phyloP scores from a whole-genome alignment of 495 filamentous ascomycete species.

The Talaromyces thailandensis region DNA sequence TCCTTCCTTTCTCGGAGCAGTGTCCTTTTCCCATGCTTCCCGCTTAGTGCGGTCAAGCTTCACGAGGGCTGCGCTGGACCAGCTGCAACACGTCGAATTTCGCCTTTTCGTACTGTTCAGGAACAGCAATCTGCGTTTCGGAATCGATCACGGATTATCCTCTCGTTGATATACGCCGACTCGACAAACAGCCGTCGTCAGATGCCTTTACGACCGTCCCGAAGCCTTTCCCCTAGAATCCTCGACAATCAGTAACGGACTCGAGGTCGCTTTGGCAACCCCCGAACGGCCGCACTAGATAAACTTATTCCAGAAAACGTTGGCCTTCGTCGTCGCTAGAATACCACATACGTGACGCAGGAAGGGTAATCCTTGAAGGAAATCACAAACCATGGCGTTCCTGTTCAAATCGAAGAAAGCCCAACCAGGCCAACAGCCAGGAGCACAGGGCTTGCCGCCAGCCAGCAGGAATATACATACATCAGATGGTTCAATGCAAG shows the following conservation, averaged over 20 bases:
- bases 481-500: constrained; percentile 32
- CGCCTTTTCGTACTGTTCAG: neutral
- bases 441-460: constrained; percentile 35
- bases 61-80: neutral
- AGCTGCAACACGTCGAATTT: neutral
- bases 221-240: neutral
- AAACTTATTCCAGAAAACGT: neutral
- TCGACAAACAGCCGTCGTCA: neutral
- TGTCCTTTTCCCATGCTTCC: neutral
- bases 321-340: neutral
- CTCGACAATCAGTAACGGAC: neutral
- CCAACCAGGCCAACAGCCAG: constrained; percentile 34
- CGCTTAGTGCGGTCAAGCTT: constrained; percentile 3
- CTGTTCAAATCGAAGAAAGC: constrained; percentile 55
- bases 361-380: neutral
- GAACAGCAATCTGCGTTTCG: neutral
- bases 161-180: neutral
- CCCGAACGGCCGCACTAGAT: neutral
- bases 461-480: constrained; percentile 44
- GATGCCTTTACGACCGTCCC: neutral
- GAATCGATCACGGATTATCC: neutral
- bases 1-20: neutral
- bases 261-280: neutral
- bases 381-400: constrained; percentile 44
- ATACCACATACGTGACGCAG: neutral